Conservation (phyloP, 805 yeast species). For the Ogataea trehalophila region DNA sequence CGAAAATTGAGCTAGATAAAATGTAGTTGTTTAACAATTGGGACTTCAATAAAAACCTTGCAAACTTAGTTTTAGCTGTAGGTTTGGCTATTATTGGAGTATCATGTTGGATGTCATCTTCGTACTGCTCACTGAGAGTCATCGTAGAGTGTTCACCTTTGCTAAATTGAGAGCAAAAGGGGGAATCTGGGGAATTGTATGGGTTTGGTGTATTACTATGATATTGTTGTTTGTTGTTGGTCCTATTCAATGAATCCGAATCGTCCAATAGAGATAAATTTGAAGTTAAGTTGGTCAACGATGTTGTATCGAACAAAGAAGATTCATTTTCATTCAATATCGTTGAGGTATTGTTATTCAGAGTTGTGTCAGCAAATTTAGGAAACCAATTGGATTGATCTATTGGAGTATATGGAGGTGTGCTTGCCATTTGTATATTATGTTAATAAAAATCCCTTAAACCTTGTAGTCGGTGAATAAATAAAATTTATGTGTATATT, state of each 20-base stretch:
- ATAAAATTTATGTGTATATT: too few relatives aligned
- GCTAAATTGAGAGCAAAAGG: not conserved
- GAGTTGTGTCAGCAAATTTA: too few relatives aligned
- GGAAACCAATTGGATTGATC: too few relatives aligned
- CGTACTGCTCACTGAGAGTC: conserved; percentile 1
- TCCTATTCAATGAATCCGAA: not conserved
- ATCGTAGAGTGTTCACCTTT: not conserved
- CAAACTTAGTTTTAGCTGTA: too few relatives aligned
- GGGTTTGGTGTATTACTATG: not conserved
- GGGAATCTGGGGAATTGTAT: conserved; percentile 11
- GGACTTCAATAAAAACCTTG: conserved; percentile 9
- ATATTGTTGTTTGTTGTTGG: not conserved
- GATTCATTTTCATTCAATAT: too few relatives aligned
- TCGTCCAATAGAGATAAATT: not conserved
- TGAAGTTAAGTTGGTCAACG: too few relatives aligned
- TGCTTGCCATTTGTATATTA: not conserved
- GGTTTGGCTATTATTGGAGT: too few relatives aligned
- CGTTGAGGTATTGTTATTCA: too few relatives aligned
- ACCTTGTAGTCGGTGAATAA: too few relatives aligned
- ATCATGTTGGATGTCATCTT: conserved; percentile 5
- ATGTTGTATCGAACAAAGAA: too few relatives aligned
- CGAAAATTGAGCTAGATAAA: conserved; percentile 16
- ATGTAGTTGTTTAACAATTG: conserved; percentile 15
- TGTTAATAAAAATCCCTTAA: too few relatives aligned
- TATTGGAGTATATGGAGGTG: not conserved